Evolutionary conservation across 129 eudicot genomes (phyloP).

Genomic region (Tanacetum coccineum): DNA sequence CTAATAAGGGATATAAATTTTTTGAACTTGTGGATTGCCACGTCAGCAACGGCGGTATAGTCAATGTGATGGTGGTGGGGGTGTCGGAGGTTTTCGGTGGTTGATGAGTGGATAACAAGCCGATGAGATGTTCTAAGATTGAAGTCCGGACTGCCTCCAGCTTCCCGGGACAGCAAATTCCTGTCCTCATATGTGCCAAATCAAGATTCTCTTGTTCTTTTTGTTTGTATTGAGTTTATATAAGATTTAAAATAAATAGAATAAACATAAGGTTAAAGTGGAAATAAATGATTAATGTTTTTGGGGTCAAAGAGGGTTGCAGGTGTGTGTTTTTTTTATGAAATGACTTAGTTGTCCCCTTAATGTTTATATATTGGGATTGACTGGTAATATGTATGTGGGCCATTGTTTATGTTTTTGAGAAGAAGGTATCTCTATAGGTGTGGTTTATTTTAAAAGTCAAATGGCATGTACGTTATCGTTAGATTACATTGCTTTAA

Average conservation of each 20-base stretch:
- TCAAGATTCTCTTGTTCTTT: neutral
- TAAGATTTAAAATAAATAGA: neutral
- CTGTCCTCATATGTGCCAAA: slow-evolving; percentile 44
- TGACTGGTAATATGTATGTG: neutral
- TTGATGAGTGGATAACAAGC: too few relatives aligned
- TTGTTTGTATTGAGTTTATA: slow-evolving; percentile 30
- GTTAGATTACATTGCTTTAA: slow-evolving; percentile 16
- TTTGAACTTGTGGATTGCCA: slow-evolving; percentile 66
- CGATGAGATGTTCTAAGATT: too few relatives aligned
- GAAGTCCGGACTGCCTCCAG: too few relatives aligned
- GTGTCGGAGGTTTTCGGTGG: too few relatives aligned
- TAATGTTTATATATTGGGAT: slow-evolving; percentile 4
- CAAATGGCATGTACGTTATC: slow-evolving; percentile 11
- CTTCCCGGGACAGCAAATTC: slow-evolving; percentile 59
- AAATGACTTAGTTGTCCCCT: slow-evolving; percentile 26
- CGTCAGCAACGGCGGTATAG: slow-evolving; percentile 68
- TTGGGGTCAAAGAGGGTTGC: slow-evolving; percentile 25
- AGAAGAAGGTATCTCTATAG: neutral
- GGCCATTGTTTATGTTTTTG: slow-evolving; percentile 16
- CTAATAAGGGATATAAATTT: slow-evolving; percentile 80
- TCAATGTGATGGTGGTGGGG: slow-evolving; percentile 41
- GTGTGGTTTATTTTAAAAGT: slow-evolving; percentile 7
- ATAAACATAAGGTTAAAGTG: neutral
- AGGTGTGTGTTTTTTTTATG: slow-evolving; percentile 28
- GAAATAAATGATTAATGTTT: neutral